These are phyloP conservation scores for Mesotaenium endlicherianum DNA, from an alignment of 139 green algal genomes.

Conservation along the genomic window DNA sequence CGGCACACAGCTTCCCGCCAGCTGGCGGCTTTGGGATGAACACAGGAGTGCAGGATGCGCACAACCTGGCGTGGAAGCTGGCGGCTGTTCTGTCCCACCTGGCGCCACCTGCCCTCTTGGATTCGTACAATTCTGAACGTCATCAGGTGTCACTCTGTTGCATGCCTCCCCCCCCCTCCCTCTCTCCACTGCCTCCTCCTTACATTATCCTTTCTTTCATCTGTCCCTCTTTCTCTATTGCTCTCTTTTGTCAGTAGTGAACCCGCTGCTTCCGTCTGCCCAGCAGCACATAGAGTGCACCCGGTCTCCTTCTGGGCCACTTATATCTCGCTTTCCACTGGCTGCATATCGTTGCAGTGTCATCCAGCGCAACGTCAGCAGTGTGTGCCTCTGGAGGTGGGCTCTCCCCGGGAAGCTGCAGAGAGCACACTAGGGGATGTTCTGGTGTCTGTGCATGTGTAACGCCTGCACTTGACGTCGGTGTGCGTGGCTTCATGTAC, in stretches of 20 bases:
- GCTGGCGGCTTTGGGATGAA: slow-evolving; percentile 97
- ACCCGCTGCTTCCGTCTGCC: neutral
- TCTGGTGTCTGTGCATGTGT: no score
- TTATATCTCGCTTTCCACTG: no score
- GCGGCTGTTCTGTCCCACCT: slow-evolving; percentile 63
- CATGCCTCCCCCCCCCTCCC: neutral
- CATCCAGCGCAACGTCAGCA: neutral
- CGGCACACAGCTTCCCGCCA: slow-evolving; percentile 86
- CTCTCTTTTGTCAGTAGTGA: neutral
- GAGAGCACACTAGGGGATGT: no score
- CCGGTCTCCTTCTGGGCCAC: neutral
- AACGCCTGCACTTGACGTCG: neutral
- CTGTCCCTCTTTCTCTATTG: neutral
- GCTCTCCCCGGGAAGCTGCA: neutral
- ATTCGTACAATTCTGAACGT: slow-evolving; percentile 76
- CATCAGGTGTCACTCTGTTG: slow-evolving; percentile 35
- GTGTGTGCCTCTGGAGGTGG: neutral
- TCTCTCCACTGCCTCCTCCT: no score
- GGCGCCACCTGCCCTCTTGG: slow-evolving; percentile 59
- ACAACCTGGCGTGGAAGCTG: slow-evolving; percentile 95
- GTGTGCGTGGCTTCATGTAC: neutral
- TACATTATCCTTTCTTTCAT: neutral
- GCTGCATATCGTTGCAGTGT: no score
- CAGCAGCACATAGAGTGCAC: neutral
- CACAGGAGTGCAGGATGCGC: slow-evolving; percentile 90